Evolutionary conservation across 2,329 filamentous ascomycete genomes (phyloP), one percentile per base, ranked within the genome.

Genomic region (Penicillium occitanis): DNA sequence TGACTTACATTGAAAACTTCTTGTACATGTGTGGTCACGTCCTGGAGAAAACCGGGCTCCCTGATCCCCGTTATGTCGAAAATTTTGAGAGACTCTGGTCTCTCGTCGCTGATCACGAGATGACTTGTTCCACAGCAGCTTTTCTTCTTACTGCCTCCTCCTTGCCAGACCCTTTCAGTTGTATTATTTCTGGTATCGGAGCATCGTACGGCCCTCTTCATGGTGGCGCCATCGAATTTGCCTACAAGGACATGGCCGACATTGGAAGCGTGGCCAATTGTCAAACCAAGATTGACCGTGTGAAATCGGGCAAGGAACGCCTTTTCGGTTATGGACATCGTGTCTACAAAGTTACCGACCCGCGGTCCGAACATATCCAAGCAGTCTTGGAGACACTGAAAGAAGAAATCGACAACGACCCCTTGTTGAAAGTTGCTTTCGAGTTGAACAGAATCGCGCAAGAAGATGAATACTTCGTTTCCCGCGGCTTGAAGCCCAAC

Each of bases 301-400:
- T 63, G 13, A 63, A 63, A 35, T 35, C 48, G 1, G 25, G 33
- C 17, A 42, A 63, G n/a, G 30, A 44, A 42, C 46, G 46, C 2
- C 61, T 63, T 1, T 63, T 40, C 17, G 61, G 61, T 7, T 65
- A 60, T 19, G 58, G 63, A 14, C 58, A 64, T 46, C 62, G 62
- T n/a, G 33, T 64, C 37, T 58, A 58, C 40, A 44, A 46, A 11
- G 25, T 35, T 3, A 25, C 14, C 8, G 62, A 64, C 17, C 62
- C 62, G 4, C 35, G 62, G 5, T 40, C 22, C 5, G 28, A 35
- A 14, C 35, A 42, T 13, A 55, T 63, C n/a, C 44, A 25, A 2
- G 46, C 30, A 17, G 33, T 63, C 17, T 22, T 63, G 17, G 28
- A 55, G 8, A 35, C n/a, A 55, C 48, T 53, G 17, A 37, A 55